These are phyloP conservation scores for Cercospora zeina DNA, from an alignment of 2,329 filamentous ascomycete species.

Conservation along the genomic window DNA sequence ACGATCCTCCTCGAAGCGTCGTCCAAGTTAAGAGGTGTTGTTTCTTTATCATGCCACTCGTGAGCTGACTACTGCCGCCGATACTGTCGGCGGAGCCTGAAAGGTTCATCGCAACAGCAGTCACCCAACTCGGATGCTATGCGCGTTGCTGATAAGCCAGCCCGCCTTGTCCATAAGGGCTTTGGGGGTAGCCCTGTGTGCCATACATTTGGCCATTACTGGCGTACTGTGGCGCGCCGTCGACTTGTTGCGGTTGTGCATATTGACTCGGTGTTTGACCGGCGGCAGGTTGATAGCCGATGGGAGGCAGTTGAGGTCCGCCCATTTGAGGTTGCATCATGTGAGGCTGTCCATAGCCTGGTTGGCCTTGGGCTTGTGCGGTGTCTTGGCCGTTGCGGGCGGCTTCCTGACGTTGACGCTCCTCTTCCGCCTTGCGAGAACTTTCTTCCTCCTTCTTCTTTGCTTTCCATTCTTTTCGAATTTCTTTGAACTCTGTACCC, in stretches of 20 bases:
- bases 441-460: constrained; percentile 99
- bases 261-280: constrained; percentile 50
- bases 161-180: constrained; percentile 51
- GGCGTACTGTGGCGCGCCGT: constrained; percentile 53
- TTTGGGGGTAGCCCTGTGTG: constrained; percentile 54
- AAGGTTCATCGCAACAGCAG: constrained; percentile 12
- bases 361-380: constrained; percentile 50
- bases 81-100: constrained; percentile 7
- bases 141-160: constrained; percentile 49
- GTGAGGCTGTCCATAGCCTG: constrained; percentile 46
- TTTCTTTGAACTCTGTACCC: constrained; percentile 90
- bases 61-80: constrained; percentile 11
- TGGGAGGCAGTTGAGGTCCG: constrained; percentile 53
- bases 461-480: constrained; percentile 98
- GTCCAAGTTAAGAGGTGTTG: constrained; percentile 13
- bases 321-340: constrained; percentile 51
- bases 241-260: constrained; percentile 48
- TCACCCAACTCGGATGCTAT: constrained; percentile 17
- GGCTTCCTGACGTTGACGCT: constrained; percentile 70
- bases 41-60: constrained; percentile 1
- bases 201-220: constrained; percentile 47
- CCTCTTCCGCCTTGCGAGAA: constrained; percentile 84
- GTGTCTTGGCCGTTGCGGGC: constrained; percentile 57
- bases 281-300: constrained; percentile 53
- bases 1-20: constrained; percentile 20